Evolutionary conservation across 805 yeast species (phyloP).

Genomic region (Jamesozyma lodderae): DNA sequence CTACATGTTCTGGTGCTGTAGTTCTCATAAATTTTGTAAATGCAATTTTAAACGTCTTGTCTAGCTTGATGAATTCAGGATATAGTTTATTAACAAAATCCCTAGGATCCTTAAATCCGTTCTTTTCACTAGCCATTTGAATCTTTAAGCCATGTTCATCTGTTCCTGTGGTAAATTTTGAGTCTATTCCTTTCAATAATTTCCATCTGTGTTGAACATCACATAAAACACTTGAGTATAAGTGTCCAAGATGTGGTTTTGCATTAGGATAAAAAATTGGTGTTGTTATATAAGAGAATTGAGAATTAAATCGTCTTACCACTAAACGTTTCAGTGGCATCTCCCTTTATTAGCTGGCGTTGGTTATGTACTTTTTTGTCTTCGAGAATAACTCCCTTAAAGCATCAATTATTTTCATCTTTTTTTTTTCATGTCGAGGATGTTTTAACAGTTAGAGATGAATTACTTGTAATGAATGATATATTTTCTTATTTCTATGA

Average conservation of each 20-base stretch:
- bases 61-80: conserved; percentile 53
- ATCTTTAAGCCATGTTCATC: conserved; percentile 96
- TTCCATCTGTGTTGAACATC: conserved; percentile 78
- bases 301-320: not conserved
- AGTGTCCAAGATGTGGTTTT: conserved; percentile 86
- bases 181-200: conserved; percentile 34
- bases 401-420: too few species aligned
- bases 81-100: conserved; percentile 65
- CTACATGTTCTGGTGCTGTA: conserved; percentile 71
- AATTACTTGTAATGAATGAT: too few species aligned
- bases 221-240: conserved; percentile 76
- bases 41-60: conserved; percentile 45
- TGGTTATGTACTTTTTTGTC: too few species aligned
- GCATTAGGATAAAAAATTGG: conserved; percentile 98
- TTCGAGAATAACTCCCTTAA: too few species aligned
- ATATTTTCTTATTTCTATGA: too few species aligned
- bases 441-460: too few species aligned
- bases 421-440: too few species aligned
- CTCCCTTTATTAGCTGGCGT: too few species aligned
- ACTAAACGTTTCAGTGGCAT: not conserved
- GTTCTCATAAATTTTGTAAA: conserved; percentile 82
- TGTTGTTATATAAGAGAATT: conserved; percentile 52
- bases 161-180: conserved; percentile 78
- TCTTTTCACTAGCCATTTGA: conserved; percentile 66
- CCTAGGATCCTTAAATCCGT: conserved; percentile 43